These are phyloP conservation scores for Oryza meyeriana DNA, from an alignment of 176 grass and related monocot species.

Conservation along the genomic window DNA sequence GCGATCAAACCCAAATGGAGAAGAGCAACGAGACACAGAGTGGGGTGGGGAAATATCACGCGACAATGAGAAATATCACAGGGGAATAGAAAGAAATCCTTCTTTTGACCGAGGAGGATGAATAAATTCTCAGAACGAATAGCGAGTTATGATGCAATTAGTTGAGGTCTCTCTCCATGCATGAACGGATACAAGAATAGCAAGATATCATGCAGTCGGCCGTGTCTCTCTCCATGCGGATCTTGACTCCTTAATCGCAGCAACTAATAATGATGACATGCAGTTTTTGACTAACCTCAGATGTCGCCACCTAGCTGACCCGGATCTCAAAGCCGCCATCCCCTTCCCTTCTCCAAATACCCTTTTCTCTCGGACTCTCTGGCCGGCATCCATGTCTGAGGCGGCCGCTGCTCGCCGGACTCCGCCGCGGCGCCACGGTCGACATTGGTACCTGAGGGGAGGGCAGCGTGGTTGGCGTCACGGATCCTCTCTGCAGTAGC, in stretches of 20 bases:
- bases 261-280: neutral
- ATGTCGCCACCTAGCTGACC: neutral
- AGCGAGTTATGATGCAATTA: neutral
- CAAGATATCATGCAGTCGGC: neutral
- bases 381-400: too few relatives aligned
- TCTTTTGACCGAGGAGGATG: too few relatives aligned
- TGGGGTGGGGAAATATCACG: neutral
- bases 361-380: too few relatives aligned
- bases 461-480: too few relatives aligned
- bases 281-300: neutral
- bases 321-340: too few relatives aligned
- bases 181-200: neutral
- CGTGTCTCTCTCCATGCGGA: neutral
- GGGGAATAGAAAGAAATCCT: neutral
- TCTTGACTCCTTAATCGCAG: neutral
- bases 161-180: too few relatives aligned
- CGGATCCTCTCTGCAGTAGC: too few relatives aligned
- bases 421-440: too few relatives aligned
- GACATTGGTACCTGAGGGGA: too few relatives aligned
- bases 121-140: too few relatives aligned
- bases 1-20: neutral
- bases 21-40: neutral
- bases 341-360: too few relatives aligned
- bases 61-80: neutral
- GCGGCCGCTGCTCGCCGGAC: too few relatives aligned